Evolutionary conservation across 352 stramenopile species (phyloP), one percentile per base, ranked within the genome.

Genomic region (Phytophthora pseudosyringae): DNA sequence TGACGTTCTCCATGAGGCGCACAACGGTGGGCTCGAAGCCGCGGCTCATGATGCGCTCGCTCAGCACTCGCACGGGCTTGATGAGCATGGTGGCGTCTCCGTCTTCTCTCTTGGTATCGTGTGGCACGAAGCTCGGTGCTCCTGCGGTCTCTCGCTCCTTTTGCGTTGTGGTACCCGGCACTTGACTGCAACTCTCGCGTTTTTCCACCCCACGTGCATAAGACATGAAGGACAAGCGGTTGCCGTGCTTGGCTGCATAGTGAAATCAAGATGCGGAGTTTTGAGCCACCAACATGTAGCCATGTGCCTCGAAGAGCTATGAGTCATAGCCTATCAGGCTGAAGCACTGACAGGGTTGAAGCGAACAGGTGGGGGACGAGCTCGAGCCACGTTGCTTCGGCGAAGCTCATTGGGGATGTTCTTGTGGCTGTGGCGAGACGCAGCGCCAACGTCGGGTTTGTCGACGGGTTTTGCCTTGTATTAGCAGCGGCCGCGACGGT

Each of bases 11-110:
- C 85, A 93, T 93, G 18, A 93, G 77, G 26, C 86, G 83, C 36
- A 73, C 69, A 50, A 94, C 86, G 26, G 86, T 93, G 28, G 86
- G 83, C 62, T 94, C 86, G 60, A 94, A 94, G 71, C 86, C 86
- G 44, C 84, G 83, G 55, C 65, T 84, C 86, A 93, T 94, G 65
- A 94, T 81, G 62, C 86, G 83, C 70, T 94, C 86, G 63, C 83
- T 94, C 52, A 94, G 77, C 68, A 93, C 83, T 46, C 86, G 83
- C 48, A 94, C 84, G 25, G 83, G 83, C 62, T 84, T 85, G 46
- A 58, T 78, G 25, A 73, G 40, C 71, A 83, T 76, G 11, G 16
- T 16, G 45, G 4, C n/a, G 41, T 49, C 35, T 46, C 5, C 47
- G 16, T 38, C 5, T 12, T 38, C 5, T 12, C 33, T 31, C 5